Conservation (phyloP, 2,329 filamentous ascomycete species). For the Trichoderma brevicompactum region DNA sequence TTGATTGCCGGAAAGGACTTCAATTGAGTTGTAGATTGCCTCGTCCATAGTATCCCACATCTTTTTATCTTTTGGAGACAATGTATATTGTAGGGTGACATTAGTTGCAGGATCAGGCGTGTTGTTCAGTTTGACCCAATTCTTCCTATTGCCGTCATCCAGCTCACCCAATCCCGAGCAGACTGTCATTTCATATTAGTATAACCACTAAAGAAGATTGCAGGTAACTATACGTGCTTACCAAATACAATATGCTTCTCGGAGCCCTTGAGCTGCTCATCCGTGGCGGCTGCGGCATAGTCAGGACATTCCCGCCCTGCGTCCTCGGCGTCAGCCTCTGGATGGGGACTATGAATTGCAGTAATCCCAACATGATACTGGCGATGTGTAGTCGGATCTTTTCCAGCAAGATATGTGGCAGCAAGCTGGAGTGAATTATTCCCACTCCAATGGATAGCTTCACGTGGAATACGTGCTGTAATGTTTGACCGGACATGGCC, state of each 20-base stretch:
- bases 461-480: slow-evolving; percentile 9
- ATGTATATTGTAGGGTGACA: not conserved
- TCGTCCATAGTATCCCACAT: not conserved
- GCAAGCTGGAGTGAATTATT: not conserved
- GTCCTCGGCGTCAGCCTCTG: slow-evolving; percentile 1
- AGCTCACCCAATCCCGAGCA: not conserved
- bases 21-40: not conserved
- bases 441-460: not conserved
- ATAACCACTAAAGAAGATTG: not conserved
- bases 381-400: not conserved
- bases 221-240: not conserved
- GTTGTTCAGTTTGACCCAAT: slow-evolving; percentile 2
- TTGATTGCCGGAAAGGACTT: not conserved
- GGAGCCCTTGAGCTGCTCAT: slow-evolving; percentile 1
- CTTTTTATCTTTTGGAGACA: not conserved
- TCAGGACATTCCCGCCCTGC: slow-evolving; percentile 7
- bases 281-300: slow-evolving; percentile 1
- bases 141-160: not conserved
- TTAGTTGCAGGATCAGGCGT: slow-evolving; percentile 3
- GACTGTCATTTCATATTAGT: not conserved
- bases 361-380: not conserved
- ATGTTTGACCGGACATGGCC: slow-evolving; percentile 8
- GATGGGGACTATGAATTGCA: not conserved
- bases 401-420: not conserved
- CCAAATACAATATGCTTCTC: slow-evolving; percentile 1